These are phyloP conservation scores for Edaphochlamys debaryana DNA, from an alignment of 139 green algal species.

Conservation along the genomic window DNA sequence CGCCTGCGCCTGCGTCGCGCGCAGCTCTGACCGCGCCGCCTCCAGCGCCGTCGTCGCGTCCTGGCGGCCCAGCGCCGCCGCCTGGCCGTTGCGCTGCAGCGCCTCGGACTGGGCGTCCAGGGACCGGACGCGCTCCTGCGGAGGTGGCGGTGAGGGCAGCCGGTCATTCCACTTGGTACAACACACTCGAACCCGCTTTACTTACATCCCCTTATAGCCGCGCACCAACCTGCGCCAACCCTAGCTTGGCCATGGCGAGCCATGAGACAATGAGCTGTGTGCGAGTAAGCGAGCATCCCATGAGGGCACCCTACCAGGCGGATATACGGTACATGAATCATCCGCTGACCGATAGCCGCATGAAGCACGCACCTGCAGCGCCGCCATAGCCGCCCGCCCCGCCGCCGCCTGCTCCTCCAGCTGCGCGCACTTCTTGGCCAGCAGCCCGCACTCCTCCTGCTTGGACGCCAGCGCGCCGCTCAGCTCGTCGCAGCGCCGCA, in stretches of 20 bases:
- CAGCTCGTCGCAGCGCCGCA: constrained; percentile 16
- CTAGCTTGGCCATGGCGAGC: too few relatives aligned
- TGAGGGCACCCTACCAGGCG: too few relatives aligned
- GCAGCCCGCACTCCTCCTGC: constrained; percentile 39
- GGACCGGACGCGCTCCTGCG: constrained; percentile 24
- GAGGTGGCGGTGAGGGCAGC: too few relatives aligned
- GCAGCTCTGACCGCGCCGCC: constrained; percentile 21
- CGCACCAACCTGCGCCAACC: too few relatives aligned
- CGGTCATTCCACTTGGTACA: too few relatives aligned
- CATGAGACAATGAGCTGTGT: too few relatives aligned
- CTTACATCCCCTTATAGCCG: too few relatives aligned
- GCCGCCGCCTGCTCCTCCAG: constrained; percentile 40
- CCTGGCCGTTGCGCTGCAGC: constrained; percentile 25
- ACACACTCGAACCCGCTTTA: too few relatives aligned
- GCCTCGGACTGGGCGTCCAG: constrained; percentile 28
- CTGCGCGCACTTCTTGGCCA: constrained; percentile 45
- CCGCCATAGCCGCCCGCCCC: constrained; percentile 6
- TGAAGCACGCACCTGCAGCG: constrained; percentile 40
- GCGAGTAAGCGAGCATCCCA: too few relatives aligned
- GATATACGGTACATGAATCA: too few relatives aligned
- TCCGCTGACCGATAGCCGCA: too few relatives aligned
- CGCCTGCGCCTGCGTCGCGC: constrained; percentile 19
- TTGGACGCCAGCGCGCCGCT: background rate
- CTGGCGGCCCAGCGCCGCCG: constrained; percentile 1
- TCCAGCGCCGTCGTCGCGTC: constrained; percentile 8